phyloP scores from a whole-genome alignment of 2,329 filamentous ascomycete genomes.

The Xylaria sp. region DNA sequence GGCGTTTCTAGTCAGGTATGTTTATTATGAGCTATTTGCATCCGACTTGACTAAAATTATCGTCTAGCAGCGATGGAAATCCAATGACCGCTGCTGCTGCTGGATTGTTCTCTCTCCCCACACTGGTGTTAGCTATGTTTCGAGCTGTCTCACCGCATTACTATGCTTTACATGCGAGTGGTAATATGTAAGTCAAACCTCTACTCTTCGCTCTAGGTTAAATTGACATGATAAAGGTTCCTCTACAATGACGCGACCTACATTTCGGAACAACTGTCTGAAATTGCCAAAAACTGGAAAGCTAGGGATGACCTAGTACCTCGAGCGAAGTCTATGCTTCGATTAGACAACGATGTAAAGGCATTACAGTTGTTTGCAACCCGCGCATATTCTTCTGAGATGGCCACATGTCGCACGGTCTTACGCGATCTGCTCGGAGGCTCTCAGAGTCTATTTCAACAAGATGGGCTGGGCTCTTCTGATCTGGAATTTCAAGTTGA shows the following conservation, averaged over 20 bases:
- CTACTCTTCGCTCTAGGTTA: not conserved
- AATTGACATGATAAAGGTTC: slow-evolving; percentile 57
- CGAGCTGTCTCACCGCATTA: slow-evolving; percentile 79
- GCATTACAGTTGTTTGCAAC: slow-evolving; percentile 69
- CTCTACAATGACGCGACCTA: slow-evolving; percentile 75
- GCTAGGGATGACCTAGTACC: slow-evolving; percentile 61
- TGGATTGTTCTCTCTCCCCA: slow-evolving; percentile 77
- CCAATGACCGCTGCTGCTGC: slow-evolving; percentile 74
- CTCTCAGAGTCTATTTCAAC: slow-evolving; percentile 68
- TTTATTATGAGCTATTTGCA: slow-evolving; percentile 15
- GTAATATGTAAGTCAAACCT: slow-evolving; percentile 67
- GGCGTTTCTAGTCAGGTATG: slow-evolving; percentile 64
- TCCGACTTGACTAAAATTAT: slow-evolving; percentile 24
- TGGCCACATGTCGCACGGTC: slow-evolving; percentile 69
- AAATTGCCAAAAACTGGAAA: slow-evolving; percentile 63
- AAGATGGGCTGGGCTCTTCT: slow-evolving; percentile 63
- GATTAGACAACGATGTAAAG: slow-evolving; percentile 69
- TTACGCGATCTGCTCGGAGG: slow-evolving; percentile 70
- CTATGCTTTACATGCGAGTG: slow-evolving; percentile 70
- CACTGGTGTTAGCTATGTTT: slow-evolving; percentile 80
- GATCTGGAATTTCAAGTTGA: slow-evolving; percentile 56
- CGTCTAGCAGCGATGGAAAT: slow-evolving; percentile 56
- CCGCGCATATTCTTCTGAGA: slow-evolving; percentile 69
- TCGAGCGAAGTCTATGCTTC: slow-evolving; percentile 64
- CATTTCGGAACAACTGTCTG: slow-evolving; percentile 65